These are phyloP conservation scores for Pharnaceum exiguum DNA, from an alignment of 148 eudicot species.

Conservation along the genomic window DNA sequence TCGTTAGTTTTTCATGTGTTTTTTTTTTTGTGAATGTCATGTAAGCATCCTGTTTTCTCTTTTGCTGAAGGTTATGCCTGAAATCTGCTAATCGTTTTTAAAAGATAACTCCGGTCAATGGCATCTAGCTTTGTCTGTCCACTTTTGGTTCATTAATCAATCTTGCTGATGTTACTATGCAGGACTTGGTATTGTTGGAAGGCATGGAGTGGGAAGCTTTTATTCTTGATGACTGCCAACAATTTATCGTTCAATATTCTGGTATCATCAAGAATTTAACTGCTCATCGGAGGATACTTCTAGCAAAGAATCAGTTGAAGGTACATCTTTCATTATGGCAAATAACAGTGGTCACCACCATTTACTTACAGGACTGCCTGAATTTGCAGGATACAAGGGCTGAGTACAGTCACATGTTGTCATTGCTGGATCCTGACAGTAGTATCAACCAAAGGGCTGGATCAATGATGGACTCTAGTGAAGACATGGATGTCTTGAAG, in stretches of 20 bases:
- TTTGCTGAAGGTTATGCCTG: too few species aligned
- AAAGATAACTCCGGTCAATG: too few species aligned
- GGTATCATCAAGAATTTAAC: slow-evolving; percentile 38
- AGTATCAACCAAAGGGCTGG: slow-evolving; percentile 18
- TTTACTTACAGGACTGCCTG: slow-evolving; percentile 7
- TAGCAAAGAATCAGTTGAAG: slow-evolving; percentile 44
- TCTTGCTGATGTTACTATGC: slow-evolving; percentile 19
- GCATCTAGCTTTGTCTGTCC: slow-evolving; percentile 8
- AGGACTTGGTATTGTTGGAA: slow-evolving; percentile 47
- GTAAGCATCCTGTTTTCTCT: too few species aligned
- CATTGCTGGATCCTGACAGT: slow-evolving; percentile 38
- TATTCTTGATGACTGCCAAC: slow-evolving; percentile 57
- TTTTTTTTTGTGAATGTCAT: too few species aligned
- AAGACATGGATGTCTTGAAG: slow-evolving; percentile 29
- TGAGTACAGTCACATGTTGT: slow-evolving; percentile 41
- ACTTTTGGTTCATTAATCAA: background rate
- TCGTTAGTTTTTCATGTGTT: too few species aligned
- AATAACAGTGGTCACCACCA: background rate
- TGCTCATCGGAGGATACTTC: slow-evolving; percentile 46
- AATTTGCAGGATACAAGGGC: slow-evolving; percentile 49
- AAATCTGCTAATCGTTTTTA: too few species aligned
- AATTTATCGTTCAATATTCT: slow-evolving; percentile 25
- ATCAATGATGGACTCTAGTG: slow-evolving; percentile 16
- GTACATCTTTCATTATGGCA: slow-evolving; percentile 22
- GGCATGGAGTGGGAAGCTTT: slow-evolving; percentile 62